Base-by-base conservation (phyloP, 2,329 filamentous ascomycete species). In the Curvularia sp. region DNA sequence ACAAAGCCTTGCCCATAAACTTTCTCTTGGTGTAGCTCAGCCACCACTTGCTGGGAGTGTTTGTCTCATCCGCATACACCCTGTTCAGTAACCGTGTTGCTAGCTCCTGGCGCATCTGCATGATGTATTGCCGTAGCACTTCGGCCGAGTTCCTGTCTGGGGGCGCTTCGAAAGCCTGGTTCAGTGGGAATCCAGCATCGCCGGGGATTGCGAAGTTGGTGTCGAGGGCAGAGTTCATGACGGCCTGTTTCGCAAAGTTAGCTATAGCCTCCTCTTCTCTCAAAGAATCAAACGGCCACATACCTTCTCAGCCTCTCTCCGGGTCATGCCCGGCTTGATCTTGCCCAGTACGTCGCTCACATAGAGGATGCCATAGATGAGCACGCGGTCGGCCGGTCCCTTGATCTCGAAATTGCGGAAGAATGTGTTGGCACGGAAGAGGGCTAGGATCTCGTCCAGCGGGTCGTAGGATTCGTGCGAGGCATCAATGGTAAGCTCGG, bases 321-420 rank as follows among this genome's bases (percentile, higher is more conserved):
- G 81, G 43, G 79, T 81, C 80, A 92, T 90, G 44, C 78, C 81
- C 12, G 92, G 89, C 81, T 89, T 92, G 75, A 98, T 93, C 85
- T 95, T 96, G 71, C 85, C 83, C 75, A 99, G 82, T 71, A 92
- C 93, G 79, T 98, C 93, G 80, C 89, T 94, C 72, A 98, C 86
- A 80, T 94, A 98, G 75, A 96, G 85, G 77, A 97, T 99, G 63
- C 94, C 94, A 81, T 99, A 99, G 74, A 98, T 93, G 67, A 99
- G 85, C 73, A 98, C 88, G 41, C 95, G 87, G 80, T 99, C 95
- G 58, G 95, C 94, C 26, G 92, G 91, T 13, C 95, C 95, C 81
- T 97, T 94, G 82, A 98, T 96, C 84, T 98, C 95, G 73, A 99
- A 99, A 85, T 98, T 99, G 73, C 95, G 91, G 85, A 98, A 99